Evolutionary conservation across 2,329 filamentous ascomycete species (phyloP).

Genomic region (Chrysosphaeria jannelii): DNA sequence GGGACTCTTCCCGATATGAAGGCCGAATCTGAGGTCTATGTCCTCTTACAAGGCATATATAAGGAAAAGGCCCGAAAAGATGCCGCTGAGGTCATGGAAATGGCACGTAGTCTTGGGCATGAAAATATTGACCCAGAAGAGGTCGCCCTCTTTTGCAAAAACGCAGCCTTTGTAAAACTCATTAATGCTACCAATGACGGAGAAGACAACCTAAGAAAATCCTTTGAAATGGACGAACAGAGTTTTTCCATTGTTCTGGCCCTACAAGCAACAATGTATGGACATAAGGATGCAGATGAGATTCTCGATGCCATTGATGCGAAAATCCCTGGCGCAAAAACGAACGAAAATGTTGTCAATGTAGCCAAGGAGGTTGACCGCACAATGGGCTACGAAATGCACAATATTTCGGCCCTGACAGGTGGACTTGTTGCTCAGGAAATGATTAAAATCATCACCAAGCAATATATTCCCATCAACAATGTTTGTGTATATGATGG

Average conservation of each 20-base stretch:
- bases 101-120: constrained; percentile 22
- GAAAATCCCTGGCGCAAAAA: constrained; percentile 14
- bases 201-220: too few relatives aligned
- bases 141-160: constrained; percentile 83
- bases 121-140: constrained; percentile 33
- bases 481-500: constrained; percentile 44
- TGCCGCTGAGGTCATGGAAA: constrained; percentile 38
- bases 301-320: constrained; percentile 18
- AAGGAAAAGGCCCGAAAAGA: constrained; percentile 64
- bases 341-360: constrained; percentile 18
- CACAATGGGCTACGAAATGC: constrained; percentile 57
- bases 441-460: constrained; percentile 64
- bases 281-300: constrained; percentile 13
- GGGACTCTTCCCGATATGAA: constrained; percentile 94
- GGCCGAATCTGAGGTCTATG: constrained; percentile 67
- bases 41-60: constrained; percentile 76
- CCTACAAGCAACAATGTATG: constrained; percentile 21
- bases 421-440: constrained; percentile 94
- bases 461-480: constrained; percentile 41
- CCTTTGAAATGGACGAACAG: too few relatives aligned
- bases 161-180: constrained; percentile 74
- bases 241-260: constrained; percentile 45
- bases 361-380: constrained; percentile 39
- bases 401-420: constrained; percentile 66
- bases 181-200: constrained; percentile 23